phyloP scores from a whole-genome alignment of 1,284 basidiomycete species.

The Leccinum griseonigrum region DNA sequence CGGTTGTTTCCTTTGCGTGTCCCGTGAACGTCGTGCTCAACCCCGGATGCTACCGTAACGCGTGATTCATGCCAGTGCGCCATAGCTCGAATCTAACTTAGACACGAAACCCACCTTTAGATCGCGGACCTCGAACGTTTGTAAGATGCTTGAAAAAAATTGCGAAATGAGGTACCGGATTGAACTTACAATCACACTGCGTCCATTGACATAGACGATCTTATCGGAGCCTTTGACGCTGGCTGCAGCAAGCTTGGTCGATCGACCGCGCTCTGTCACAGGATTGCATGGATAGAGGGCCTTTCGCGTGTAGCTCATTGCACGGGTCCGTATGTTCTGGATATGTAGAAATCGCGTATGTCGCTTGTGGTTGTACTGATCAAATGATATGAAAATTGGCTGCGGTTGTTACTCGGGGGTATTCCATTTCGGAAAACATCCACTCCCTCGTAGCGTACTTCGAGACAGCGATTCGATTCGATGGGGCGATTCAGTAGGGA shows the following conservation, averaged over 20 bases:
- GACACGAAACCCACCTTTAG: slow-evolving; percentile 41
- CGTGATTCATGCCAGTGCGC: neutral
- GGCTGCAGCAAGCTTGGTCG: slow-evolving; percentile 81
- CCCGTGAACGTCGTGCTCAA: slow-evolving; percentile 67
- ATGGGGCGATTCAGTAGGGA: neutral
- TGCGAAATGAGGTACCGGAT: neutral
- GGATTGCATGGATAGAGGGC: slow-evolving; percentile 76
- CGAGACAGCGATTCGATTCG: neutral
- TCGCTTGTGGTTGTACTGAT: slow-evolving; percentile 3
- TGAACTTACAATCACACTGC: slow-evolving; percentile 76
- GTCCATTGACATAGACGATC: slow-evolving; percentile 85
- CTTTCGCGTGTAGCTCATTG: slow-evolving; percentile 26
- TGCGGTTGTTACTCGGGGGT: slow-evolving; percentile 21
- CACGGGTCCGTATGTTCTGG: neutral
- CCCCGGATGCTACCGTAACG: slow-evolving; percentile 45
- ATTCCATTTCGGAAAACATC: slow-evolving; percentile 12
- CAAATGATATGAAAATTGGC: slow-evolving; percentile 9
- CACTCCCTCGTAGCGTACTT: neutral
- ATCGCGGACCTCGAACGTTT: slow-evolving; percentile 52
- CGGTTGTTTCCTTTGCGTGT: slow-evolving; percentile 83
- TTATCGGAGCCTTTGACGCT: slow-evolving; percentile 60
- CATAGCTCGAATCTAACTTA: neutral
- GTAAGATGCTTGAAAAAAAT: slow-evolving; percentile 1
- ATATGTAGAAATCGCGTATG: neutral
- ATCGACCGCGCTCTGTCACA: slow-evolving; percentile 64